Conservation (phyloP, 2,329 filamentous ascomycete genomes). For the Orbilia quercus region DNA sequence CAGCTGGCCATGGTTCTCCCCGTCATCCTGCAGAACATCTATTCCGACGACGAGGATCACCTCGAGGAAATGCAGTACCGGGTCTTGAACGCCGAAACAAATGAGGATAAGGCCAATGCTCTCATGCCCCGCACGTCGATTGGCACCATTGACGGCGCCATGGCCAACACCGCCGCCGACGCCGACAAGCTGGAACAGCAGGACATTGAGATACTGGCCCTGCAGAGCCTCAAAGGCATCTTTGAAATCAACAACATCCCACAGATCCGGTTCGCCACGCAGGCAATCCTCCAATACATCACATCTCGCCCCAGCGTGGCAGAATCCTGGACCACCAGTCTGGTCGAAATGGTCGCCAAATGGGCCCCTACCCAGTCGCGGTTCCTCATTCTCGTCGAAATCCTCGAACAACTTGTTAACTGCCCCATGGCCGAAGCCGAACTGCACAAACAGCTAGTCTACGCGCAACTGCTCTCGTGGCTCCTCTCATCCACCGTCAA, state of each 20-base stretch:
- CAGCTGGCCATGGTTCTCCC: conserved; percentile 84
- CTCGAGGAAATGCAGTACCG: conserved; percentile 76
- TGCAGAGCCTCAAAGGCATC: conserved; percentile 86
- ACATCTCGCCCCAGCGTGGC: conserved; percentile 69
- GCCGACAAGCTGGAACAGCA: conserved; percentile 91
- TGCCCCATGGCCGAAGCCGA: conserved; percentile 76
- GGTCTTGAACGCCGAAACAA: conserved; percentile 42
- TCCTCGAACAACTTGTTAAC: conserved; percentile 79
- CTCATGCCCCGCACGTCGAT: conserved; percentile 73
- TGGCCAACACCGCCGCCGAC: conserved; percentile 84
- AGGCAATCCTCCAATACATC: conserved; percentile 79
- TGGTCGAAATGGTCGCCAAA: conserved; percentile 81
- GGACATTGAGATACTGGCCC: conserved; percentile 83
- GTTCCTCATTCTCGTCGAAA: conserved; percentile 85
- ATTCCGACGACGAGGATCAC: conserved; percentile 77
- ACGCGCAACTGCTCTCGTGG: conserved; percentile 82
- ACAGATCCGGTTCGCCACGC: conserved; percentile 82
- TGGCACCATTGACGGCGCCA: conserved; percentile 75
- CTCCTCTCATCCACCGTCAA: conserved; percentile 89
- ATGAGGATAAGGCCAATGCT: conserved; percentile 68
- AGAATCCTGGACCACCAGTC: conserved; percentile 78
- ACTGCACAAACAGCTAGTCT: conserved; percentile 77
- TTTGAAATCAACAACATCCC: conserved; percentile 83
- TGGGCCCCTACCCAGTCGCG: conserved; percentile 96
- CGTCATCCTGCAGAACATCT: conserved; percentile 86